Evolutionary conservation across 495 filamentous ascomycete species (phyloP).

Genomic region (Podospora didyma): DNA sequence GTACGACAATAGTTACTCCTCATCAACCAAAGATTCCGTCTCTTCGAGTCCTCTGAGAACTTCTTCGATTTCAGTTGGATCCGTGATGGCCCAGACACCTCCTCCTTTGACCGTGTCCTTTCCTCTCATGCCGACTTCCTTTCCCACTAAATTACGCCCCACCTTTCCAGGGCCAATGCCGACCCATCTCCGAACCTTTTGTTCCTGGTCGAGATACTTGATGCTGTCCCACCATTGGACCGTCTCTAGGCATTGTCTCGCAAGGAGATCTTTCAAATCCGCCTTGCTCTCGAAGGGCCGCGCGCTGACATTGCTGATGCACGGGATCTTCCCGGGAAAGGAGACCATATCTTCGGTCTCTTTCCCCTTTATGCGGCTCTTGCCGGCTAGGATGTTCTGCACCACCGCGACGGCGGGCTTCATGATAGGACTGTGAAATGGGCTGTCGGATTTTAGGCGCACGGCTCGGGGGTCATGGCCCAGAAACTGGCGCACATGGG

Average conservation of each 20-base stretch:
- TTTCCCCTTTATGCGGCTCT: slow-evolving; percentile 42
- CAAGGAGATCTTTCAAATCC: slow-evolving; percentile 71
- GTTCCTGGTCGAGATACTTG: slow-evolving; percentile 80
- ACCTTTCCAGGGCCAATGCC: slow-evolving; percentile 95
- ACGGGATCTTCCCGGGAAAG: slow-evolving; percentile 71
- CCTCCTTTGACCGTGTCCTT: slow-evolving; percentile 78
- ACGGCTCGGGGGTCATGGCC: slow-evolving; percentile 92
- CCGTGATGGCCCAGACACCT: slow-evolving; percentile 88
- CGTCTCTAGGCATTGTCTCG: slow-evolving; percentile 78
- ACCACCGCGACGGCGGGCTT: slow-evolving; percentile 73
- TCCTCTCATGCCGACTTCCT: slow-evolving; percentile 84
- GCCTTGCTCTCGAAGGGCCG: slow-evolving; percentile 68
- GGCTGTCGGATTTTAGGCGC: slow-evolving; percentile 79
- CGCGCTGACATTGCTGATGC: slow-evolving; percentile 81
- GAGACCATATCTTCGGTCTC: slow-evolving; percentile 52
- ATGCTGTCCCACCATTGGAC: slow-evolving; percentile 93
- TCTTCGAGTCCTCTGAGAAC: slow-evolving; percentile 68
- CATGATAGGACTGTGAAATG: slow-evolving; percentile 94
- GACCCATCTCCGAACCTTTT: slow-evolving; percentile 81
- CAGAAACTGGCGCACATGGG: slow-evolving; percentile 85
- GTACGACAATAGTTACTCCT: slow-evolving; percentile 22
- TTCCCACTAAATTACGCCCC: slow-evolving; percentile 87
- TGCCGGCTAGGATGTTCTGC: slow-evolving; percentile 54
- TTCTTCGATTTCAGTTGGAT: slow-evolving; percentile 76
- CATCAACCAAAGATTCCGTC: slow-evolving; percentile 55